These are phyloP conservation scores for Oryza australiensis DNA, from an alignment of 176 grass and related monocot genomes.

Conservation along the genomic window DNA sequence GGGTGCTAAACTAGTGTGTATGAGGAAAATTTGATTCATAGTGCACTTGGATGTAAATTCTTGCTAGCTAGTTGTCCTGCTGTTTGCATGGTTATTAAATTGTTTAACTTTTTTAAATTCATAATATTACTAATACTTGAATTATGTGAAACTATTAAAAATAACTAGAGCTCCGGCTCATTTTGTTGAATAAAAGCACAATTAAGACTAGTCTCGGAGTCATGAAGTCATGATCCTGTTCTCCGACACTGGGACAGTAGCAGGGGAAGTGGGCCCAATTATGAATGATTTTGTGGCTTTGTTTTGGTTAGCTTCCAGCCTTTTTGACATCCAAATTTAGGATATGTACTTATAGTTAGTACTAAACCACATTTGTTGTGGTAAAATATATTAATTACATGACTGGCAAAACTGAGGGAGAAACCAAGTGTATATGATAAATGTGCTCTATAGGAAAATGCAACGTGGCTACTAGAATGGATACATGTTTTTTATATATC, in stretches of 20 bases:
- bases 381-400: background rate
- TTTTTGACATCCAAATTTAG: background rate
- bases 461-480: too few relatives aligned
- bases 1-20: slow-evolving; percentile 33
- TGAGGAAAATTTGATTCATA: slow-evolving; percentile 31
- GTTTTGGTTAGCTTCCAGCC: background rate
- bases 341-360: too few relatives aligned
- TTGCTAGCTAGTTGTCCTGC: background rate
- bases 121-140: background rate
- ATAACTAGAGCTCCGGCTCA: background rate
- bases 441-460: too few relatives aligned
- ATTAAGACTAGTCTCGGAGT: background rate
- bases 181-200: background rate
- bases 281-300: background rate
- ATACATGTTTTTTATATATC: too few relatives aligned
- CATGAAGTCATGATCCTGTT: background rate
- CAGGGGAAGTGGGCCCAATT: background rate
- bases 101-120: background rate
- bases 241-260: background rate
- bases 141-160: slow-evolving; percentile 1
- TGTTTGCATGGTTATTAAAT: background rate
- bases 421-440: background rate
- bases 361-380: background rate
- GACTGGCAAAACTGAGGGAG: background rate
- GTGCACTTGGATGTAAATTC: slow-evolving; percentile 61